These are phyloP conservation scores for Colletotrichum sp. DNA, from an alignment of 2,329 filamentous ascomycete genomes.

Conservation along the genomic window DNA sequence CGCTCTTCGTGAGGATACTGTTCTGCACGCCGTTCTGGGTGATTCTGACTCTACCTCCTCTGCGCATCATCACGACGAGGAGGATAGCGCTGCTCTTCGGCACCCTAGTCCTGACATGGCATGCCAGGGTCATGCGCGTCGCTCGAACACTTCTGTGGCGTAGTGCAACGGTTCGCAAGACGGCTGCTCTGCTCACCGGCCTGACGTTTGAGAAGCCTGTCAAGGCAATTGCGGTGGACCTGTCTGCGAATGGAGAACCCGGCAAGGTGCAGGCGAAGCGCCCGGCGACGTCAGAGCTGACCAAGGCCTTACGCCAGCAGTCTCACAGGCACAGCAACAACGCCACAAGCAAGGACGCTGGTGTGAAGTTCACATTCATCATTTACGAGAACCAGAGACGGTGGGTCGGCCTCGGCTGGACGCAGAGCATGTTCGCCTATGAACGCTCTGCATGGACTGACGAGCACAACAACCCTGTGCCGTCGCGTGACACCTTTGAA, in stretches of 20 bases:
- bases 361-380: slow-evolving; percentile 95
- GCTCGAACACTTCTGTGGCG: slow-evolving; percentile 90
- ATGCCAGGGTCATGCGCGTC: slow-evolving; percentile 85
- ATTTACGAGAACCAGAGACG: slow-evolving; percentile 95
- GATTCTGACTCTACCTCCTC: slow-evolving; percentile 78
- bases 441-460: slow-evolving; percentile 94
- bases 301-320: slow-evolving; percentile 45
- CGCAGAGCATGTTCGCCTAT: slow-evolving; percentile 86
- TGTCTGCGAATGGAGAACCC: background rate
- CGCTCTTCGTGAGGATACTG: slow-evolving; percentile 86
- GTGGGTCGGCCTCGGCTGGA: slow-evolving; percentile 96
- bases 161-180: slow-evolving; percentile 73
- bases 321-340: slow-evolving; percentile 27
- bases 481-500: slow-evolving; percentile 73
- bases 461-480: slow-evolving; percentile 85
- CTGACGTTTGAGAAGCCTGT: slow-evolving; percentile 69
- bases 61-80: slow-evolving; percentile 85
- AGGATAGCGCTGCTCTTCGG: slow-evolving; percentile 85
- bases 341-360: slow-evolving; percentile 65
- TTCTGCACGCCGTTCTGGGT: slow-evolving; percentile 91
- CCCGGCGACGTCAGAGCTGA: slow-evolving; percentile 49
- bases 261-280: slow-evolving; percentile 33
- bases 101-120: slow-evolving; percentile 88
- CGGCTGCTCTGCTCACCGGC: slow-evolving; percentile 79
- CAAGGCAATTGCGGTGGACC: slow-evolving; percentile 28